Conservation (phyloP, 1,139 yeast genomes). For the Blastobotrys indianensis region DNA sequence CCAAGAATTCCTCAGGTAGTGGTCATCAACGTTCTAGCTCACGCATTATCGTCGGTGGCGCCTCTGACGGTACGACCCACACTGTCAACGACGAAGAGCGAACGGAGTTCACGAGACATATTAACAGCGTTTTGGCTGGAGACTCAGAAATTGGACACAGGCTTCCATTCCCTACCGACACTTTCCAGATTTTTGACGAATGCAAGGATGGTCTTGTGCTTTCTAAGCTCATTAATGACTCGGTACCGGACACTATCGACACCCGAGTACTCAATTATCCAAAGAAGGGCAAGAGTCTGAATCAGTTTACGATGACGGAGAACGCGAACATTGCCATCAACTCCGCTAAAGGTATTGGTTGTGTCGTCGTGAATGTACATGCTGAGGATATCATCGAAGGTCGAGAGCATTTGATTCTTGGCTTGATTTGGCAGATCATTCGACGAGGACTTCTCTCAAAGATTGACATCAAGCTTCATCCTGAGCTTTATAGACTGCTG, state of each 20-base stretch:
- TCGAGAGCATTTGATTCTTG: conserved; percentile 89
- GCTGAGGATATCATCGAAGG: conserved; percentile 97
- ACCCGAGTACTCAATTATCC: conserved; percentile 93
- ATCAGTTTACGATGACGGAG: conserved; percentile 93
- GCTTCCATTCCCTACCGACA: conserved; percentile 88
- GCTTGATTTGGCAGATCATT: conserved; percentile 96
- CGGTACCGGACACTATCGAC: conserved; percentile 97
- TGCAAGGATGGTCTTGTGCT: conserved; percentile 92
- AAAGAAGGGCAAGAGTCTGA: conserved; percentile 71
- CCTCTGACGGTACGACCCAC: conserved; percentile 90
- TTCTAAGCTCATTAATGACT: conserved; percentile 90
- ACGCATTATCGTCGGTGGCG: conserved; percentile 75
- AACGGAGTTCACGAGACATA: conserved; percentile 91
- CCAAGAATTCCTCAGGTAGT: conserved; percentile 12
- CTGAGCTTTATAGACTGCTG: conserved; percentile 87
- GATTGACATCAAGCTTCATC: conserved; percentile 93
- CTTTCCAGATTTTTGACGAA: conserved; percentile 94
- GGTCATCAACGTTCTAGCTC: conserved; percentile 17
- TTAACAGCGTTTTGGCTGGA: conserved; percentile 86
- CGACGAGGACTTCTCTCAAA: conserved; percentile 91
- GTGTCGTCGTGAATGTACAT: conserved; percentile 95
- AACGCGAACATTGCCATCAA: conserved; percentile 96
- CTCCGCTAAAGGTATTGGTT: conserved; percentile 97
- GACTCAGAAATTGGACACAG: conserved; percentile 80
- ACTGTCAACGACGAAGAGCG: conserved; percentile 97